Evolutionary conservation across 169 alveolate species (phyloP).

Genomic region (Plasmodium vivax): DNA sequence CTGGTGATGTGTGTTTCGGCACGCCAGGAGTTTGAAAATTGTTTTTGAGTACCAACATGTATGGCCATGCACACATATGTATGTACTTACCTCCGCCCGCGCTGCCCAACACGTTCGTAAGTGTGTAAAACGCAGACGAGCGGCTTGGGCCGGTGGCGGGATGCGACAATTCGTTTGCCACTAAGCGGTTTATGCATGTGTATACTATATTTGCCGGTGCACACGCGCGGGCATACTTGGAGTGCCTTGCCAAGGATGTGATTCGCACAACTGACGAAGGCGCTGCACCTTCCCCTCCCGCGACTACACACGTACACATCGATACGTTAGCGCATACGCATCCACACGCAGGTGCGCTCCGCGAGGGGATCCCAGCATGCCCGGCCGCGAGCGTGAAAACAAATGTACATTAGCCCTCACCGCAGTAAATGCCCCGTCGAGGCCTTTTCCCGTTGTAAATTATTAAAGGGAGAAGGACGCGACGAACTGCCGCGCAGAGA

Average conservation of each 20-base stretch:
- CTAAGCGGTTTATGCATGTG: neutral
- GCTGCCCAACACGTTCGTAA: neutral
- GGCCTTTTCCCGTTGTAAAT: conserved; percentile 4
- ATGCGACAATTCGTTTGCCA: neutral
- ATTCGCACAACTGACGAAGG: neutral
- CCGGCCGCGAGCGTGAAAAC: neutral
- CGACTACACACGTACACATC: neutral
- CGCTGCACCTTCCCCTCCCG: neutral
- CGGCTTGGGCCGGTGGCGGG: neutral
- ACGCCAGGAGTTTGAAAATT: conserved; percentile 12
- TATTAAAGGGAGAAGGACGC: neutral
- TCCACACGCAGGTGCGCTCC: neutral
- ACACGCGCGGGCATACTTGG: neutral
- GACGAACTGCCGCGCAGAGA: neutral
- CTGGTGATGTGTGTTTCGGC: neutral
- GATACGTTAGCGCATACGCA: neutral
- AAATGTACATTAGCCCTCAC: neutral
- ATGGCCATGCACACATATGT: neutral
- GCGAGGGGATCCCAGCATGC: neutral
- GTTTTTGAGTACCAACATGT: neutral
- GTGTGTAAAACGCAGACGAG: neutral
- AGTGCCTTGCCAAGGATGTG: neutral
- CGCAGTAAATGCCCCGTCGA: neutral
- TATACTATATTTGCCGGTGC: neutral
- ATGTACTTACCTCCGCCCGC: neutral